These are phyloP conservation scores for Suillus cothurnatus DNA, from an alignment of 768 basidiomycete species.

Conservation along the genomic window DNA sequence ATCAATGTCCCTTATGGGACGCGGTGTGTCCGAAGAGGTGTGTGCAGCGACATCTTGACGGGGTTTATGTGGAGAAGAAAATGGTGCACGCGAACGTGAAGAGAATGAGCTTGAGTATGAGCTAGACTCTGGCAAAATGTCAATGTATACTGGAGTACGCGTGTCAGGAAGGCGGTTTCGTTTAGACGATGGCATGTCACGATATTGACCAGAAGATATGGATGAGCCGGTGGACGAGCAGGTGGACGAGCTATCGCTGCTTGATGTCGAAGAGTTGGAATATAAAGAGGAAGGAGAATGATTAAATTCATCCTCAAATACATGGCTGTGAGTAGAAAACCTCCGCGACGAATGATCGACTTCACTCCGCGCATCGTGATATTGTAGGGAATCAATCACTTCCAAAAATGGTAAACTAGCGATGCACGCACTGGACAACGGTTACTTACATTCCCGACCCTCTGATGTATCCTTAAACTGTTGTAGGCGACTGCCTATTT, in stretches of 20 bases:
- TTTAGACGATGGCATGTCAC: constrained; percentile 26
- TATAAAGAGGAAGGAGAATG: constrained; percentile 29
- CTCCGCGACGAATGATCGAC: constrained; percentile 22
- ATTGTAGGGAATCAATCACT: constrained; percentile 36
- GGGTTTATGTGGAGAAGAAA: background rate
- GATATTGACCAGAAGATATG: constrained; percentile 14
- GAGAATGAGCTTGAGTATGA: background rate
- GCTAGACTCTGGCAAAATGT: constrained; percentile 32
- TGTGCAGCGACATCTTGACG: background rate
- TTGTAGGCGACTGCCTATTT: constrained; percentile 80
- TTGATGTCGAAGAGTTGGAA: constrained; percentile 6
- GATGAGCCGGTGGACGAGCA: constrained; percentile 23
- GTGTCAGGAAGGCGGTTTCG: constrained; percentile 26
- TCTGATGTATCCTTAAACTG: constrained; percentile 75
- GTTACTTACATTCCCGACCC: constrained; percentile 64
- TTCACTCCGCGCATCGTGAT: constrained; percentile 29
- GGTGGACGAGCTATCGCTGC: constrained; percentile 20
- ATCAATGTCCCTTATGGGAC: constrained; percentile 60
- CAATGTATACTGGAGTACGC: constrained; percentile 35
- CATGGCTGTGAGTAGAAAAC: constrained; percentile 17
- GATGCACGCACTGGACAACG: constrained; percentile 3
- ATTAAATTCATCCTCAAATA: constrained; percentile 11
- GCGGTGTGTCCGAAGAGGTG: constrained; percentile 37
- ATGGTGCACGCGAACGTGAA: background rate
- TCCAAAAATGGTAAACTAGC: constrained; percentile 26